Evolutionary conservation across 139 green algal genomes (phyloP), one percentile per base, ranked within the genome.

Genomic region (Haematococcus sp.): DNA sequence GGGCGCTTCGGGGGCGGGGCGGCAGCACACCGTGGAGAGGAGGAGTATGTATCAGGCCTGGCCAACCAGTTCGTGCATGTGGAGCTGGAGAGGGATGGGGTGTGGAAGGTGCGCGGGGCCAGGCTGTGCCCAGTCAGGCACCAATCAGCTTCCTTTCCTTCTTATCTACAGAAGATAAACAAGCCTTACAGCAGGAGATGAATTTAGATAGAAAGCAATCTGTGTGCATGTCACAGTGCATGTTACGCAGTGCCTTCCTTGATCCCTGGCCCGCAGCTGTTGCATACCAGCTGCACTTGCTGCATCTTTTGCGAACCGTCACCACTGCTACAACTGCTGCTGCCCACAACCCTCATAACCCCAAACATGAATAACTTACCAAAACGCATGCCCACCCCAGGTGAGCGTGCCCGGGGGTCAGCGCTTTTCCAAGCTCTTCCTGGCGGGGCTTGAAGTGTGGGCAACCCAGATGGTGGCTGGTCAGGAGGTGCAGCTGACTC

Each of bases 381-480:
- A 4, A 27, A 60, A 27, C 15, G 54, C 54, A 25, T 61, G 54
- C 54, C 54, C 22, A 13, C 22, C 23, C 9, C 73, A 78, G 73
- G 63, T 73, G 15, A 68, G 23, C 3, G 51, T 78, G 16, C 73
- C 73, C 16, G 3, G 55, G 17, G 63, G 63, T 0, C 73, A 78
- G 63, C 73, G 73, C 19, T 78, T 78, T 51, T 52, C 61, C 33
- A 73, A 73, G 51, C 63, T 34, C 17, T 78, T 72, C 34, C 63
- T 78, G 33, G 73, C 73, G 4, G 73, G 73, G 1, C 46, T 78
- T 32, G 73, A 78, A 49, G 63, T 72, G 63, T 78, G 73, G 73
- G 73, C 73, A 52, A 27, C 33, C 0, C 63, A 73, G 63, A 27
- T 78, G 49, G n/a, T 49, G 46, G 17, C 32, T 67, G 73, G 73